These are phyloP conservation scores for Phytophthora pini DNA, from an alignment of 352 stramenopile genomes.

Conservation along the genomic window DNA sequence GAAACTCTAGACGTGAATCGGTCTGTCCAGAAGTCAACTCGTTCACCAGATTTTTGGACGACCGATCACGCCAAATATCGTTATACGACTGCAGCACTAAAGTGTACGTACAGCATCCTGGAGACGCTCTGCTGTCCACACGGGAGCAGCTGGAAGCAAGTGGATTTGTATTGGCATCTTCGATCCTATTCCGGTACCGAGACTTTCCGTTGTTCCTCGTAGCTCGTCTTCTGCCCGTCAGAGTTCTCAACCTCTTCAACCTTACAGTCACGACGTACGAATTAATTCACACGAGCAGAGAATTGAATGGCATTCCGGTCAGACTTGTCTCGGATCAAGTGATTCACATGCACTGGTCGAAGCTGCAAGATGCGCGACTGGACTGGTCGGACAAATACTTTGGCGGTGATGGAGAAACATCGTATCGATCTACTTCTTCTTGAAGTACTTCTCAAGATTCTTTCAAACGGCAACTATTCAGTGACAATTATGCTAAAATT, in stretches of 20 bases:
- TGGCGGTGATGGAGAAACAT: constrained; percentile 23
- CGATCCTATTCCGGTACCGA: constrained; percentile 42
- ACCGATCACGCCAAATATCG: constrained; percentile 32
- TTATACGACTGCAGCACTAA: constrained; percentile 41
- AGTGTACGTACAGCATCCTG: constrained; percentile 32
- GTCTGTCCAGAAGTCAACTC: constrained; percentile 29
- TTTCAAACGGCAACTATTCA: constrained; percentile 12
- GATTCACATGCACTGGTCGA: constrained; percentile 33
- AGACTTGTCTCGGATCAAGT: constrained; percentile 36
- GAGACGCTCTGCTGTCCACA: constrained; percentile 29
- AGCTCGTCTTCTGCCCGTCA: constrained; percentile 26
- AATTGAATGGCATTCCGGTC: constrained; percentile 23
- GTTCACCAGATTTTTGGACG: constrained; percentile 48
- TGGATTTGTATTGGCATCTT: constrained; percentile 37
- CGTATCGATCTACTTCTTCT: constrained; percentile 11
- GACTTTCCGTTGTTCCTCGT: constrained; percentile 36
- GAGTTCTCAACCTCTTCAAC: constrained; percentile 42
- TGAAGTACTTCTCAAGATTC: not conserved
- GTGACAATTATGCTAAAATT: not conserved
- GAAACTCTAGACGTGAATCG: not conserved
- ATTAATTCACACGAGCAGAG: constrained; percentile 19
- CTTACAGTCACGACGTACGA: constrained; percentile 42
- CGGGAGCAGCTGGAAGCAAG: constrained; percentile 38
- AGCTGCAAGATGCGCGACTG: constrained; percentile 27
- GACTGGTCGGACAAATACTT: constrained; percentile 18